These are phyloP conservation scores for Amaranthus cruentus DNA, from an alignment of 148 eudicot genomes.

Conservation along the genomic window DNA sequence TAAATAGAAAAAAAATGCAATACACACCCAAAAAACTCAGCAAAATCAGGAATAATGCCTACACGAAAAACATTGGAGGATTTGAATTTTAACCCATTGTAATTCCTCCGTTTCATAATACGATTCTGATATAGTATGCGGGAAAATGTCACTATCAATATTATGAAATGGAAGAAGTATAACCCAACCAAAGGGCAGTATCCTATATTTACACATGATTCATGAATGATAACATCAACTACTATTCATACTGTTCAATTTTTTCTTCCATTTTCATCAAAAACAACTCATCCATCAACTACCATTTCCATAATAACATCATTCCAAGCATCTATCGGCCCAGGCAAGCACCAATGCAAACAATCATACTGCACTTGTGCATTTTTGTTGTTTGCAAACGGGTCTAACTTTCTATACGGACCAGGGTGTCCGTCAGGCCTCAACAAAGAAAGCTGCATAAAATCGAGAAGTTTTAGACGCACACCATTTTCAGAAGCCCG, in stretches of 20 bases:
- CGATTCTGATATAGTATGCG: no score
- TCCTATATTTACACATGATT: slow-evolving; percentile 4
- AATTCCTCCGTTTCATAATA: no score
- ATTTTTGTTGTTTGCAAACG: slow-evolving; percentile 39
- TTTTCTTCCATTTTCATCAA: background rate
- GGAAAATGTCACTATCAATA: no score
- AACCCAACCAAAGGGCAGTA: slow-evolving; percentile 1
- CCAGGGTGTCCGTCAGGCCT: slow-evolving; percentile 95
- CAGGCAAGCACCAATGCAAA: slow-evolving; percentile 92
- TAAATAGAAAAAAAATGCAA: background rate
- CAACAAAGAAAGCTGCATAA: slow-evolving; percentile 50
- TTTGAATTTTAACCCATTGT: background rate
- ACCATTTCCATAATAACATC: slow-evolving; percentile 68
- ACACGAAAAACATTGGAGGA: background rate
- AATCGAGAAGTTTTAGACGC: slow-evolving; percentile 51
- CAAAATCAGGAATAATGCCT: background rate
- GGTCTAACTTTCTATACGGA: slow-evolving; percentile 53
- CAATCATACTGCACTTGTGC: slow-evolving; percentile 47
- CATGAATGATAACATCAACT: background rate
- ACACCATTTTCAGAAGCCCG: slow-evolving; percentile 52
- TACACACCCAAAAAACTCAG: background rate
- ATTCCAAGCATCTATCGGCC: slow-evolving; percentile 88
- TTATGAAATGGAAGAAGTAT: background rate
- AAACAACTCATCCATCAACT: slow-evolving; percentile 27
- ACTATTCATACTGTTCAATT: background rate